phyloP scores from a whole-genome alignment of 495 filamentous ascomycete genomes.

The Cercophora sp. region DNA sequence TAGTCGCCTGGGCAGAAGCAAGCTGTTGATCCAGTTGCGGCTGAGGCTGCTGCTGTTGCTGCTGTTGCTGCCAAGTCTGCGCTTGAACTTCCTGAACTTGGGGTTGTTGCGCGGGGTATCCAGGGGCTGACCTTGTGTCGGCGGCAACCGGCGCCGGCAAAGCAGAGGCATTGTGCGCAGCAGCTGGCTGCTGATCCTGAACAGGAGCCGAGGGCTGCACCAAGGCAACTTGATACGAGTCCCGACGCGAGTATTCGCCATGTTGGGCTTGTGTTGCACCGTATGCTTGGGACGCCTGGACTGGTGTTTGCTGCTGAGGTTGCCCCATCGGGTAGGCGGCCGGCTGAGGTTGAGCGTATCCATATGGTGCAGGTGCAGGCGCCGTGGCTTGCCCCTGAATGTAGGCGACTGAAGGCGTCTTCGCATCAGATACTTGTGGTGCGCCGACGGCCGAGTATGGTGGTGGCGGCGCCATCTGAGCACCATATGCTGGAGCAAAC shows the following conservation, averaged over 20 bases:
- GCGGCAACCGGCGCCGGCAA: not conserved
- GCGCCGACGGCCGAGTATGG: slow-evolving; percentile 3
- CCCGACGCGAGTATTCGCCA: not conserved
- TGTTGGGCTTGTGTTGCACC: no score
- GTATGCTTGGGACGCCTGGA: no score
- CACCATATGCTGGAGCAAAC: not conserved
- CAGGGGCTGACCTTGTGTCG: not conserved
- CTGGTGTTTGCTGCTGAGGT: no score
- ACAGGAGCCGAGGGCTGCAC: not conserved
- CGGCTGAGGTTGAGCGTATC: not conserved
- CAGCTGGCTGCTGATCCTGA: no score
- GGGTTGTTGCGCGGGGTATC: not conserved
- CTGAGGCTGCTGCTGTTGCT: not conserved
- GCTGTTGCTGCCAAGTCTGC: not conserved
- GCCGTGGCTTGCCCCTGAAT: not conserved
- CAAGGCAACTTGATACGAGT: not conserved
- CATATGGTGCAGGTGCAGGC: not conserved
- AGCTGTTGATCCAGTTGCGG: not conserved
- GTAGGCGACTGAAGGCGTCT: not conserved
- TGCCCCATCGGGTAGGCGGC: not conserved
- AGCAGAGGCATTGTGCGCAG: not conserved
- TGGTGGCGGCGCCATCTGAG: slow-evolving; percentile 5
- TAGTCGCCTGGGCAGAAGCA: no score
- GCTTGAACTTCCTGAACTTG: not conserved
- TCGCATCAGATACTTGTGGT: not conserved